These are phyloP conservation scores for Leucosporidium scottii DNA, from an alignment of 768 basidiomycete species.

Conservation along the genomic window DNA sequence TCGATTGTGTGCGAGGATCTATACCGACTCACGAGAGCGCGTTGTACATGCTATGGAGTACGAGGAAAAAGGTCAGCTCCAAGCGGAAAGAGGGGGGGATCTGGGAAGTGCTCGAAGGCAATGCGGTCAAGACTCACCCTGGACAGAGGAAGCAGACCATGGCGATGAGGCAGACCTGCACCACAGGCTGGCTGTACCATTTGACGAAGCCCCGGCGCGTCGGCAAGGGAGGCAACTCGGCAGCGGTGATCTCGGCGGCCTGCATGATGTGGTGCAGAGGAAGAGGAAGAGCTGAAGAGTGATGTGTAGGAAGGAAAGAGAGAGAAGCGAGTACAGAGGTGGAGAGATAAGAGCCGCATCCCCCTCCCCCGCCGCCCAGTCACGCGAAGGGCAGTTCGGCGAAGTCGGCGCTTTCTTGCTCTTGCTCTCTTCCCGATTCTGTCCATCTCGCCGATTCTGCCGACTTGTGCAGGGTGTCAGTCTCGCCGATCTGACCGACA, in stretches of 20 bases:
- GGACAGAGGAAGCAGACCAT: conserved; percentile 25
- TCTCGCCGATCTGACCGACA: too few relatives aligned
- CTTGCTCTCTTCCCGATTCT: too few relatives aligned
- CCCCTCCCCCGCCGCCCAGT: too few relatives aligned
- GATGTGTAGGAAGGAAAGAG: not conserved
- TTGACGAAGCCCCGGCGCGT: not conserved
- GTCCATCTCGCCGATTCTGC: too few relatives aligned
- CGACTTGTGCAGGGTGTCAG: too few relatives aligned
- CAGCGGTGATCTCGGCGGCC: too few relatives aligned
- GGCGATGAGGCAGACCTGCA: conserved; percentile 16
- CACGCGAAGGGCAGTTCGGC: not conserved
- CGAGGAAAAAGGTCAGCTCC: too few relatives aligned
- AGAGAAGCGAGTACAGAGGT: not conserved
- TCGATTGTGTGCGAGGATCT: too few relatives aligned
- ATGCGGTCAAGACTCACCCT: not conserved
- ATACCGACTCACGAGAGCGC: too few relatives aligned
- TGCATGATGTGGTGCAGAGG: not conserved
- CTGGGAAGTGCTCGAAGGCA: not conserved
- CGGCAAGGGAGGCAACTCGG: conserved; percentile 9
- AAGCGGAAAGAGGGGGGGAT: not conserved
- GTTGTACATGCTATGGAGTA: too few relatives aligned
- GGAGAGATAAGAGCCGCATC: not conserved
- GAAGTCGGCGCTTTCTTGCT: not conserved
- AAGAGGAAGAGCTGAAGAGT: not conserved
- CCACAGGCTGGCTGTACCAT: conserved; percentile 1